Conservation (phyloP, 306 rosid genomes). For the Vicia sativa region DNA sequence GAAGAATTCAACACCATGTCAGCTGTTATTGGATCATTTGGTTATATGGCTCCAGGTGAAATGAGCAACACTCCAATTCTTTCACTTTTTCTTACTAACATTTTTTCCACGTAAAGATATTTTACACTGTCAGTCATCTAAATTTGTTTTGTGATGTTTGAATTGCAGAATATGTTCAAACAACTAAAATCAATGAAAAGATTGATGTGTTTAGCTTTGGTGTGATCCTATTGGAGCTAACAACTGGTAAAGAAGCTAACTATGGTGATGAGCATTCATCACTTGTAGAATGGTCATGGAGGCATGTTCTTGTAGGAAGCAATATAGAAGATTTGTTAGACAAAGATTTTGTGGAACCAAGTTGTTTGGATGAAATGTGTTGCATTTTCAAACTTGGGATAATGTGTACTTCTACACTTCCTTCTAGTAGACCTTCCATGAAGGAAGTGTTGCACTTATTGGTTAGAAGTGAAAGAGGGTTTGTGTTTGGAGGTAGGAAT, state of each 20-base stretch:
- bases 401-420: constrained; percentile 52
- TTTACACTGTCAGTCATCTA: too few relatives aligned
- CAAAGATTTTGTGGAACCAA: constrained; percentile 49
- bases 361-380: constrained; percentile 56
- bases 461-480: constrained; percentile 29
- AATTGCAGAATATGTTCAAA: constrained; percentile 63
- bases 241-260: constrained; percentile 64
- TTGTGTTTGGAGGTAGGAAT: constrained; percentile 24
- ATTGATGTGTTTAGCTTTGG: constrained; percentile 79
- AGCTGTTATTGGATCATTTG: constrained; percentile 71
- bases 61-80: background rate
- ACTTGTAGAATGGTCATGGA: constrained; percentile 71
- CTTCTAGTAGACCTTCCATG: constrained; percentile 72
- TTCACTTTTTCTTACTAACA: background rate
- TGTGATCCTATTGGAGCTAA: constrained; percentile 70
- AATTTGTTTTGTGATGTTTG: background rate
- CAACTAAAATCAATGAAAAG: constrained; percentile 65
- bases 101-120: too few relatives aligned
- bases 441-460: constrained; percentile 55
- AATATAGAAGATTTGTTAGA: constrained; percentile 55
- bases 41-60: constrained; percentile 94
- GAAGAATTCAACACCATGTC: constrained; percentile 76
- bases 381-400: constrained; percentile 67
- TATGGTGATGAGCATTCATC: constrained; percentile 62
- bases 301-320: constrained; percentile 42